phyloP scores from a whole-genome alignment of 2,329 filamentous ascomycete genomes.

The Calcarisporium arbuscula region DNA sequence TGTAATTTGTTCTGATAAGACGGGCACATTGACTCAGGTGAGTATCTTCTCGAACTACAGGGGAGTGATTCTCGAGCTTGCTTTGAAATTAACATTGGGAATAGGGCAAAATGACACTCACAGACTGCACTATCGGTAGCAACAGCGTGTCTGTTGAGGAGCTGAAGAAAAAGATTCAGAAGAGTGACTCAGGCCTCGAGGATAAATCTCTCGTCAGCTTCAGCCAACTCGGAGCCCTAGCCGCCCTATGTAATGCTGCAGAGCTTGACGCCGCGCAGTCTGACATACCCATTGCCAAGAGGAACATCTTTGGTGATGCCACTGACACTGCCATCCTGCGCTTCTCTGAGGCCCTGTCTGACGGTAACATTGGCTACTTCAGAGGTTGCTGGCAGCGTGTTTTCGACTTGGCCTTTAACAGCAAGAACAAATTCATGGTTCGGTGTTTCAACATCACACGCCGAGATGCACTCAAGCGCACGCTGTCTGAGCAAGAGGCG shows the following conservation, averaged over 20 bases:
- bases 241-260: slow-evolving; percentile 67
- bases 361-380: slow-evolving; percentile 50
- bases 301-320: slow-evolving; percentile 66
- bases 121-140: slow-evolving; percentile 56
- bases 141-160: slow-evolving; percentile 43
- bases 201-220: slow-evolving; percentile 33
- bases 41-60: slow-evolving; percentile 10
- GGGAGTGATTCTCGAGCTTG: neutral
- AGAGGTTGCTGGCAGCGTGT: slow-evolving; percentile 57
- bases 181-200: no score
- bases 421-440: slow-evolving; percentile 80
- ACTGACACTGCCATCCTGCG: slow-evolving; percentile 70
- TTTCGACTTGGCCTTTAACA: slow-evolving; percentile 70
- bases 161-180: slow-evolving; percentile 39
- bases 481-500: slow-evolving; percentile 29
- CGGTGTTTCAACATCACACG: slow-evolving; percentile 46
- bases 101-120: slow-evolving; percentile 67
- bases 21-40: slow-evolving; percentile 59
- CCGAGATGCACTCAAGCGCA: slow-evolving; percentile 24
- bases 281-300: slow-evolving; percentile 50
- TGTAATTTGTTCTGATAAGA: slow-evolving; percentile 72
- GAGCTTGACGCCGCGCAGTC: slow-evolving; percentile 64
- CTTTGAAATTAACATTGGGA: slow-evolving; percentile 8
- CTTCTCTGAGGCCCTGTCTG: slow-evolving; percentile 56
- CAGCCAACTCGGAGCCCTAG: slow-evolving; percentile 52